Evolutionary conservation across 1,284 basidiomycete genomes (phyloP), one percentile per base, ranked within the genome.

Genomic region (Volvariella surrecta): DNA sequence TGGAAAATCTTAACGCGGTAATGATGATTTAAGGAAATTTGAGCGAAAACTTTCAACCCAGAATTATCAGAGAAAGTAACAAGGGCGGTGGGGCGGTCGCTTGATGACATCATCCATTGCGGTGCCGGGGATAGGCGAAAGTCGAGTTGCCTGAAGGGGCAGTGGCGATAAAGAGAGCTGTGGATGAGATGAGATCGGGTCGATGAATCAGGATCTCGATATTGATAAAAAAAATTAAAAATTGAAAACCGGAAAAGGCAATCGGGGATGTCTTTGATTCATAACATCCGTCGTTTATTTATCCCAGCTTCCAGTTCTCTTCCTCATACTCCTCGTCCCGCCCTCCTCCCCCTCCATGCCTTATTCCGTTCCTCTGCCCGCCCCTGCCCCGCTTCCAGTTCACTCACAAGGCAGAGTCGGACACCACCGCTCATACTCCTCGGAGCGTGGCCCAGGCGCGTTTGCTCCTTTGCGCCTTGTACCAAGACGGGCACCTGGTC

Each of bases 381-480:
- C 48, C 28, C 49, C 53, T 37, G 52, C 49, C 42, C 52, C 53
- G 22, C 57, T 53, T 41, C 53, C 56, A 40, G 45, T 51, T 43
- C 55, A 56, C 40, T 55, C 56, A 11, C 50, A 52, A 22, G 64
- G 64, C 35, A 56, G 67, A 30, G 54, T 61, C 4, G 56, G 60
- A 40, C 69, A 68, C 48, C 58, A 62, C 40, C 66, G 70, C 30
- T 59, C 63, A 10, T 67, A 61, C 49, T 60, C 62, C 11, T 63
- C 68, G 38, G 72, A 74, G 50, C 61, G 57, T 32, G 69, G 71
- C 20, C 63, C 67, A 9, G 75, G 75, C 50, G 68, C 78, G 11
- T 78, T 79, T 49, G 62, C 62, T 17, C 63, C 73, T 10, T 64
- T 82, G 40, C 63, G 68, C 15, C 50, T 58, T 34, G 68, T 80